Evolutionary conservation across 768 basidiomycete genomes (phyloP), one percentile per base, ranked within the genome.

Genomic region (Boletellus ananiceps): DNA sequence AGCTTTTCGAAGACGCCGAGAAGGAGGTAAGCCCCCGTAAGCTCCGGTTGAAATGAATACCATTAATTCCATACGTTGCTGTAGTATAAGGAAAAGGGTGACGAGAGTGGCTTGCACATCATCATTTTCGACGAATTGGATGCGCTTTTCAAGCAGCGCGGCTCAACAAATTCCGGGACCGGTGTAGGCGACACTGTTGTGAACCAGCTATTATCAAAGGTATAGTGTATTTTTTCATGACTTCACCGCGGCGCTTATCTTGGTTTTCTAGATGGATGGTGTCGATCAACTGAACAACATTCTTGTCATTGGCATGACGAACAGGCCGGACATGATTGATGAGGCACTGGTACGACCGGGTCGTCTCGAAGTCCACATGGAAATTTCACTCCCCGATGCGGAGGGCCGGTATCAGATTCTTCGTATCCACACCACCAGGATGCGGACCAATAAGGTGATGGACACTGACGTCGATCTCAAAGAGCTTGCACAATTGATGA

Each of bases 81-180:
- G 5, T 56, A 94, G 89, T 98, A 94, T 74, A 98, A 96, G 68
- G 91, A 89, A 57, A 97, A 97, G 69, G 90, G 86, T 7, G 95
- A 98, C 56, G 94, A 97, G 57, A 95, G 93, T 69, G 93, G 92
- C 3, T 71, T 99, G 40, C 96, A 99, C 63, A 98, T 99, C 72
- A 97, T 99, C 72, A 99, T 99, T 53, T 99, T 99, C 62, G 96
- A 99, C 66, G 96, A 99, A 70, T 69, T 99, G 59, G 96, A 99
- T 62, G 96, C 96, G 14, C 90, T 99, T 56, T 97, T 93, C 78
- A 99, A 97, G 67, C 96, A 98, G 61, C 87, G 96, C 79, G 96
- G 96, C 5, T 90, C 91, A 8, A 89, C 86, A 1, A 86, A 83
- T 60, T 83, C 75, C 50, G 92, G 94, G 2, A 98, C 96, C 8